phyloP scores from a whole-genome alignment of 1,139 yeast species.

The Ogataea hybrid region DNA sequence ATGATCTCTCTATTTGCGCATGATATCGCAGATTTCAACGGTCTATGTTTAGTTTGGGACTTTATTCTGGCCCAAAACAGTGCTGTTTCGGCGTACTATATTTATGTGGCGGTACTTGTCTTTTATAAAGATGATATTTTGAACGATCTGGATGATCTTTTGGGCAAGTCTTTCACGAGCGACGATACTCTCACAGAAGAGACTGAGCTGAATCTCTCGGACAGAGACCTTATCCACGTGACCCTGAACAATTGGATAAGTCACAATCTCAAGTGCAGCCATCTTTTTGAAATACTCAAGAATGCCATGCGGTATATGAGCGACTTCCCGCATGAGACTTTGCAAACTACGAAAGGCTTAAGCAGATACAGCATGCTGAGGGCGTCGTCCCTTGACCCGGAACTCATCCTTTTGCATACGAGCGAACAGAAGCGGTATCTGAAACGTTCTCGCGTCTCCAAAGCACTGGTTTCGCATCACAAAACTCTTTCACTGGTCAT shows the following conservation, averaged over 20 bases:
- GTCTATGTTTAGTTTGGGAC: slow-evolving; percentile 61
- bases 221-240: slow-evolving; percentile 44
- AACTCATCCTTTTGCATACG: slow-evolving; percentile 20
- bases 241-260: slow-evolving; percentile 27
- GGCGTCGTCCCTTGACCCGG: slow-evolving; percentile 10
- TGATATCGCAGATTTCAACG: slow-evolving; percentile 52
- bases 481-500: slow-evolving; percentile 20
- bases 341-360: slow-evolving; percentile 21
- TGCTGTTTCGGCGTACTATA: slow-evolving; percentile 45
- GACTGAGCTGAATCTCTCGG: slow-evolving; percentile 29
- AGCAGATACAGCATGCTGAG: slow-evolving; percentile 30
- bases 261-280: slow-evolving; percentile 27
- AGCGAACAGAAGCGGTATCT: slow-evolving; percentile 16
- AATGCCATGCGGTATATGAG: slow-evolving; percentile 36
- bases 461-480: slow-evolving; percentile 11
- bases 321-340: slow-evolving; percentile 28
- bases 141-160: slow-evolving; percentile 29
- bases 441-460: slow-evolving; percentile 2
- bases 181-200: slow-evolving; percentile 28
- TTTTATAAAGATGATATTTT: slow-evolving; percentile 42
- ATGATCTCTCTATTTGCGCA: slow-evolving; percentile 79
- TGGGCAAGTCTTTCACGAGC: slow-evolving; percentile 27
- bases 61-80: slow-evolving; percentile 48
- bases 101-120: slow-evolving; percentile 54
- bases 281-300: slow-evolving; percentile 39